Base-by-base conservation (phyloP, 164 flowering plant genomes). In the Magnolia officinalis region DNA sequence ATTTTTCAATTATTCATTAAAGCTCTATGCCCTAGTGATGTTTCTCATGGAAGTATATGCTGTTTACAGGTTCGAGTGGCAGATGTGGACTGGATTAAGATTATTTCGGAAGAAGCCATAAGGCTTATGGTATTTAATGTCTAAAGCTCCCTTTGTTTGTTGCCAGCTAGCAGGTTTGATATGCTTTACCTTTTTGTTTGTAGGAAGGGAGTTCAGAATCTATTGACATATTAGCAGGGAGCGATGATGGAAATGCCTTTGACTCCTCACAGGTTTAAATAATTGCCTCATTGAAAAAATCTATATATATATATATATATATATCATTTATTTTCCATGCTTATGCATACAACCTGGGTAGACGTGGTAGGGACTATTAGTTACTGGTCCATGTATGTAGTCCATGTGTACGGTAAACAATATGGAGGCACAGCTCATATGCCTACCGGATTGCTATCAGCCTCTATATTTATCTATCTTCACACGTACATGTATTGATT, bases 41-140 rank as follows among this genome's bases (percentile, higher is more conserved):
- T 73, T 74, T 72, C 69, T 84, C 58, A 80, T 67, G 76, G 72
- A 49, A 20, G 51, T 77, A 50, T 75, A 8, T 51, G 16, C 68
- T 23, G 50, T 52, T 77, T 77, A 19, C 86, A 91, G 97, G 96
- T 93, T 63, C 90, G 81, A 84, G 98, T 95, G 82, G 95, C 94
- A 21, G 96, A 93, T 78, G 74, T 95, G n/a, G 98, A 95, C 74
- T 95, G 98, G 99, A 86, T 95, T 50, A 89, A 86, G 83, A 90
- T 95, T 66, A 73, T 69, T 71, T 85, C 95, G 8, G 81, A 76
- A 55, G 91, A 89, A 72, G 94, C 85, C 76, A 89, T 91, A 78
- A 90, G 92, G 86, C 82, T 93, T 49, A 80, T 89, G 96, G 96
- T 91, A 75, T 31, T 51, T 72, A n/a, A 21, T 29, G 19, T 21